phyloP scores from a whole-genome alignment of 495 filamentous ascomycete species.

The Cryomyces minteri region DNA sequence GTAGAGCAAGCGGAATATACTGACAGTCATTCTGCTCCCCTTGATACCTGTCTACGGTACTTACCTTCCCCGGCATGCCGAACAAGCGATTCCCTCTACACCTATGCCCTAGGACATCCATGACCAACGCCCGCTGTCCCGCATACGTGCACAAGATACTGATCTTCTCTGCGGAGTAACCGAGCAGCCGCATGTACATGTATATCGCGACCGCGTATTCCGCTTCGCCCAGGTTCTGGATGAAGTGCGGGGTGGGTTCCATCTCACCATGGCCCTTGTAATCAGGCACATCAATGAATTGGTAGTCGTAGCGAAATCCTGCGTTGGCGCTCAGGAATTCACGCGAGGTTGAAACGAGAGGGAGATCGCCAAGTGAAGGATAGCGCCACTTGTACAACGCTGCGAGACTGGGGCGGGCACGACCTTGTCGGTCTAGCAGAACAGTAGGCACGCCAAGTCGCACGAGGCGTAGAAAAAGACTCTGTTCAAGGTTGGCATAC shows the following conservation, averaged over 20 bases:
- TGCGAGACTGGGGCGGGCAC: conserved; percentile 70
- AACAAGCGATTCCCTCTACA: conserved; percentile 73
- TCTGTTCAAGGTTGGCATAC: conserved; percentile 91
- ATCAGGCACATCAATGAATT: conserved; percentile 91
- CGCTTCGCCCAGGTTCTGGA: conserved; percentile 92
- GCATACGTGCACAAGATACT: conserved; percentile 87
- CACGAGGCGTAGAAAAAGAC: conserved; percentile 78
- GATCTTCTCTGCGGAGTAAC: conserved; percentile 84
- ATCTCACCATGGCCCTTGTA: conserved; percentile 82
- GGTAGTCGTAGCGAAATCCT: conserved; percentile 83
- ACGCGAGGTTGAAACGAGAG: conserved; percentile 40
- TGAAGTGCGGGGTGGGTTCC: conserved; percentile 88
- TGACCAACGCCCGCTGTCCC: conserved; percentile 80
- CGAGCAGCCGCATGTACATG: conserved; percentile 94
- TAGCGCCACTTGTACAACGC: conserved; percentile 92
- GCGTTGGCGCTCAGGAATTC: conserved; percentile 78
- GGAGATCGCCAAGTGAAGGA: conserved; percentile 57
- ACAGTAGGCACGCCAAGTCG: conserved; percentile 80
- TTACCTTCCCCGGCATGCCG: conserved; percentile 72
- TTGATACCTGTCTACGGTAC: conserved; percentile 96
- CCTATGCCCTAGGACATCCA: conserved; percentile 72
- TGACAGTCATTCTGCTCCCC: conserved; percentile 98
- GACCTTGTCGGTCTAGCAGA: conserved; percentile 82
- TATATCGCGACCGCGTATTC: conserved; percentile 93
- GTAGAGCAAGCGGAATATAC: conserved; percentile 14